Conservation (phyloP, 1,139 yeast species). For the Hansenula anomala region DNA sequence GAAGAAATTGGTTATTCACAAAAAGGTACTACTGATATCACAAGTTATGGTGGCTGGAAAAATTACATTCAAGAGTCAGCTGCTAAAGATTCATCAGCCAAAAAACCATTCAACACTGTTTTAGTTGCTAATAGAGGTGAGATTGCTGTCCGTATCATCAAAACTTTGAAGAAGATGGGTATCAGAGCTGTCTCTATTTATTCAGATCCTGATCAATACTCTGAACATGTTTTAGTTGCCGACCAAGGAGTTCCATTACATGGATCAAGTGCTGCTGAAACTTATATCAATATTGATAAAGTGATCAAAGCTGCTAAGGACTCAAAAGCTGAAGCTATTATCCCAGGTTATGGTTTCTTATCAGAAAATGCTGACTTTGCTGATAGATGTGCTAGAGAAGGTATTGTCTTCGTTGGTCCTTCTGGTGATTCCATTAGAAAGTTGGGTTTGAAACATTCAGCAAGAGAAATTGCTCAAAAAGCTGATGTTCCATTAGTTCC, state of each 20-base stretch:
- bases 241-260: slow-evolving; percentile 76
- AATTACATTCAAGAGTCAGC: slow-evolving; percentile 45
- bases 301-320: slow-evolving; percentile 79
- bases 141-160: slow-evolving; percentile 90
- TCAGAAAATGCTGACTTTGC: slow-evolving; percentile 97
- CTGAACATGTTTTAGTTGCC: slow-evolving; percentile 79
- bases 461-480: slow-evolving; percentile 82
- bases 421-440: slow-evolving; percentile 88
- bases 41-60: slow-evolving; percentile 86
- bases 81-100: slow-evolving; percentile 14
- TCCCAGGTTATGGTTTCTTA: slow-evolving; percentile 95
- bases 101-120: slow-evolving; percentile 76
- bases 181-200: slow-evolving; percentile 83
- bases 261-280: slow-evolving; percentile 84
- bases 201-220: slow-evolving; percentile 85
- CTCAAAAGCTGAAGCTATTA: slow-evolving; percentile 84
- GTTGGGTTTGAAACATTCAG: slow-evolving; percentile 92
- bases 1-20: slow-evolving; percentile 79
- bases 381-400: slow-evolving; percentile 76
- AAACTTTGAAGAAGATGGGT: slow-evolving; percentile 74
- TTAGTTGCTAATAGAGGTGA: slow-evolving; percentile 97
- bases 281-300: slow-evolving; percentile 81
- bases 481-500: slow-evolving; percentile 96
- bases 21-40: slow-evolving; percentile 72
- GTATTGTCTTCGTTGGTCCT: slow-evolving; percentile 92